Percentiles rank a stretch among this genome's conserved stretches.
These are phyloP conservation scores for Saksenaea oblongispora DNA, from an alignment of 371 early-diverging fungal genomes.

Conservation along the genomic window DNA sequence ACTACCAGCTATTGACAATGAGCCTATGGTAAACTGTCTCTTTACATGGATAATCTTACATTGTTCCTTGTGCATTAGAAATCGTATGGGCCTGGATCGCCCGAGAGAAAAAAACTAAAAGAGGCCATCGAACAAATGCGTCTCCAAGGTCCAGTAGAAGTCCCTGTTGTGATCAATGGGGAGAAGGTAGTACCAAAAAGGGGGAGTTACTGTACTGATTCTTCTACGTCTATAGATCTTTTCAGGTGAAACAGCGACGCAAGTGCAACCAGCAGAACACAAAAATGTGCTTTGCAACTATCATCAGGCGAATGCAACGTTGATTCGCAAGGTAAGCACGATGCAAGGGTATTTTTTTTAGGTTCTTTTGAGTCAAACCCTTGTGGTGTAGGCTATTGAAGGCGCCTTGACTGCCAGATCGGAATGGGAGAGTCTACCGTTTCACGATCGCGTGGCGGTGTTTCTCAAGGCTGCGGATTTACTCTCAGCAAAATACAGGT, in stretches of 20 bases:
- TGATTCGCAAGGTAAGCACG: slow-evolving; percentile 53
- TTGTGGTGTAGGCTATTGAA: slow-evolving; percentile 58
- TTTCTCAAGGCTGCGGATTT: slow-evolving; percentile 97
- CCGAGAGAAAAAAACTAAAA: slow-evolving; percentile 75
- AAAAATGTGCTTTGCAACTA: slow-evolving; percentile 77
- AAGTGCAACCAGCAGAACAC: slow-evolving; percentile 87
- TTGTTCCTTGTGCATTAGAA: slow-evolving; percentile 40
- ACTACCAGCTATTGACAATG: slow-evolving; percentile 85
- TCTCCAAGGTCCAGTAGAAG: slow-evolving; percentile 68
- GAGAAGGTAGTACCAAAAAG: slow-evolving; percentile 57
- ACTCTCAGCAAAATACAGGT: slow-evolving; percentile 83
- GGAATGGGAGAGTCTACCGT: slow-evolving; percentile 90
- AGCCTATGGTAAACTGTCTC: slow-evolving; percentile 73
- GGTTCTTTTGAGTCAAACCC: slow-evolving; percentile 1
- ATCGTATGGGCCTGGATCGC: slow-evolving; percentile 79
- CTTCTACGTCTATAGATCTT: slow-evolving; percentile 32
- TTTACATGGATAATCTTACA: neutral
- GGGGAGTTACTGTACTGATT: neutral
- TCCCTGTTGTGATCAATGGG: slow-evolving; percentile 89
- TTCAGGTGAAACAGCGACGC: slow-evolving; percentile 69
- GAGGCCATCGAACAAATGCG: slow-evolving; percentile 80
- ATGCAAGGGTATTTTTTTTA: neutral
- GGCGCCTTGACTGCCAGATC: slow-evolving; percentile 85
- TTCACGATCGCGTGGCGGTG: slow-evolving; percentile 91
- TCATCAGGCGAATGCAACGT: slow-evolving; percentile 78